Percentiles rank a stretch among this genome's conserved stretches.
Evolutionary conservation across 1,284 basidiomycete species (phyloP).

Genomic region (Marasmius fiardii): DNA sequence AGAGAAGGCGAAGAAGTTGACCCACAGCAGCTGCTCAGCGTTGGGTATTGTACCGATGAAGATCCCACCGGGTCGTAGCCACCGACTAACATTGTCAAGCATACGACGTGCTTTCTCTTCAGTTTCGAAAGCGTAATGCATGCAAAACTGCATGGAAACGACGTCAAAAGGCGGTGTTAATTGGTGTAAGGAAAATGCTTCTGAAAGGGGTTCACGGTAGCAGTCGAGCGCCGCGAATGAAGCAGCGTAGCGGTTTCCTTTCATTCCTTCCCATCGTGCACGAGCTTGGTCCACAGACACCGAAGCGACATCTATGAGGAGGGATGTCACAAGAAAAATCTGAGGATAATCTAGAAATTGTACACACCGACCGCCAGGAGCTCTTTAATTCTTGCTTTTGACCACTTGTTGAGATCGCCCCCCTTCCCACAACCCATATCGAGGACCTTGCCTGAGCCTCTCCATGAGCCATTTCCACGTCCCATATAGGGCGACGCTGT

Average conservation of each 20-base stretch:
- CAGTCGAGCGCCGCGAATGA: slow-evolving; percentile 89
- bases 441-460: slow-evolving; percentile 69
- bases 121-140: slow-evolving; percentile 98
- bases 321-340: not conserved
- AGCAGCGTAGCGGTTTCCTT: slow-evolving; percentile 63
- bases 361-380: slow-evolving; percentile 80
- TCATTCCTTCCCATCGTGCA: slow-evolving; percentile 56
- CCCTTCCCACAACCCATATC: slow-evolving; percentile 99
- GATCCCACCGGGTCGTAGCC: slow-evolving; percentile 79
- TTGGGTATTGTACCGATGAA: slow-evolving; percentile 97
- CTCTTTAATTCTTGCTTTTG: slow-evolving; percentile 79
- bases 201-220: slow-evolving; percentile 71
- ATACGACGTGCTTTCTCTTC: slow-evolving; percentile 85
- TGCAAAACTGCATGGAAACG: slow-evolving; percentile 98
- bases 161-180: slow-evolving; percentile 79
- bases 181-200: slow-evolving; percentile 62
- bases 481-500: slow-evolving; percentile 24
- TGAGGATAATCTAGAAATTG: slow-evolving; percentile 4
- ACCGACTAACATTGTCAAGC: slow-evolving; percentile 87
- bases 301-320: slow-evolving; percentile 79
- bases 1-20: slow-evolving; percentile 19
- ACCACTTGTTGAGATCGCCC: slow-evolving; percentile 96
- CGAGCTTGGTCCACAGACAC: slow-evolving; percentile 91
- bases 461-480: slow-evolving; percentile 30
- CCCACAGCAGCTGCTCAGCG: slow-evolving; percentile 75